phyloP scores from a whole-genome alignment of 1,284 basidiomycete species.

The Megacollybia platyphylla region DNA sequence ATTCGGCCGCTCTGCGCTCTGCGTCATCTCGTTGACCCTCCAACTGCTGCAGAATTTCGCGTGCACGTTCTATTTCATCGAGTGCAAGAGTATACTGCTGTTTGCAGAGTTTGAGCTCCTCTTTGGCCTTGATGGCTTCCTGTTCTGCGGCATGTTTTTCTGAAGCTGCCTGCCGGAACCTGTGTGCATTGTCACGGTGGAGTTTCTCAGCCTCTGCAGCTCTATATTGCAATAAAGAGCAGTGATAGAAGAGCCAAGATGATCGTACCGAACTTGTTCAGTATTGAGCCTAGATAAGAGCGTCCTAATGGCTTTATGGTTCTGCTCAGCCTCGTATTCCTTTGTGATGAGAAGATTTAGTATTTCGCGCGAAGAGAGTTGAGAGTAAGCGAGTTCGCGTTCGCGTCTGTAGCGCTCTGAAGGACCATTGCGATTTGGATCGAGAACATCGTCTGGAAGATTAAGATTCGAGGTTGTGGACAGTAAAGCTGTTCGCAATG shows the following conservation, averaged over 20 bases:
- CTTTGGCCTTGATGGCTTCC: not conserved
- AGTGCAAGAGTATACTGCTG: not conserved
- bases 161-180: not conserved
- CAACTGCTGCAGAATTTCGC: not conserved
- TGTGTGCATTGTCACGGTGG: not conserved
- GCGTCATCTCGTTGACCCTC: conserved; percentile 1
- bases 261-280: not conserved
- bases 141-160: not conserved
- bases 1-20: not conserved
- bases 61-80: not conserved
- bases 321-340: not conserved
- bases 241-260: too few relatives aligned
- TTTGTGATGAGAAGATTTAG: not conserved
- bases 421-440: not conserved
- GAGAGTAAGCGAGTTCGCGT: not conserved
- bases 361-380: not conserved
- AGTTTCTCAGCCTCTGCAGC: too few relatives aligned
- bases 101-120: not conserved
- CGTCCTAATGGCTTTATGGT: not conserved
- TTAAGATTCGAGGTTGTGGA: not conserved
- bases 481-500: not conserved
- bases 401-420: not conserved
- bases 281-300: not conserved
- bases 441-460: not conserved
- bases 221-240: too few relatives aligned